phyloP scores from a whole-genome alignment of 1,284 basidiomycete species.

The Rhodotorula mucilaginosa region DNA sequence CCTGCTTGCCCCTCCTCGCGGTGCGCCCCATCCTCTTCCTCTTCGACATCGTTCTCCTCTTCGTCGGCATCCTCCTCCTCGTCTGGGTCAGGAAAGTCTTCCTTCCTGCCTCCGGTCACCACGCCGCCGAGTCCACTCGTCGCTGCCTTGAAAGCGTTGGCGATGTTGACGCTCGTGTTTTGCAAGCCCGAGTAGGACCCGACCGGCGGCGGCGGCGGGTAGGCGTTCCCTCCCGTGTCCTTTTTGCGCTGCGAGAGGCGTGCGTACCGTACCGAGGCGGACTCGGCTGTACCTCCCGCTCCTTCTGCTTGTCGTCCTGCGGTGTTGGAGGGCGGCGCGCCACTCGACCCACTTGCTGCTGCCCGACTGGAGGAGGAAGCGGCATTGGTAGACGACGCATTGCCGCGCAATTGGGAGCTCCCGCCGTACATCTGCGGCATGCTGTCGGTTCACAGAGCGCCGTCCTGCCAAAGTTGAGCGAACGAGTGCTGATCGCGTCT shows the following conservation, averaged over 20 bases:
- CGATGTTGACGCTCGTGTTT: conserved; percentile 76
- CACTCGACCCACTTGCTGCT: too few relatives aligned
- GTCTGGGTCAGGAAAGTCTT: conserved; percentile 14
- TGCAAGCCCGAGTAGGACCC: conserved; percentile 15
- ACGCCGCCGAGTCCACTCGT: conserved; percentile 22
- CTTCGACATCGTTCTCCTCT: conserved; percentile 6
- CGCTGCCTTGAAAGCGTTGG: conserved; percentile 62
- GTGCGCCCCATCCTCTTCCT: conserved; percentile 3
- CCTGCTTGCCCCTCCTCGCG: background rate
- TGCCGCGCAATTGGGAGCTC: too few relatives aligned
- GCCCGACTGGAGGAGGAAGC: too few relatives aligned
- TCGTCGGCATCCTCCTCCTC: conserved; percentile 7
- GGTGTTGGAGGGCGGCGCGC: too few relatives aligned
- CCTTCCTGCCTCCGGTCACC: conserved; percentile 19
- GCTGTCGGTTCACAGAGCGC: too few relatives aligned
- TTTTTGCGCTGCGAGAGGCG: conserved; percentile 59
- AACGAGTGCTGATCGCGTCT: too few relatives aligned
- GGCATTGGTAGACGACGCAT: too few relatives aligned
- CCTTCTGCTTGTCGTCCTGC: background rate
- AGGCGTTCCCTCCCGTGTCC: conserved; percentile 47
- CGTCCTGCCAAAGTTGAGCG: too few relatives aligned
- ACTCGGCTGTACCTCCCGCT: conserved; percentile 45
- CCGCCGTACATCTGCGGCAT: too few relatives aligned
- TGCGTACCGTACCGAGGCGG: conserved; percentile 56
- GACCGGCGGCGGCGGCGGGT: conserved; percentile 45